Evolutionary conservation across 2,329 filamentous ascomycete genomes (phyloP).

Genomic region (Alternaria ethzedia): DNA sequence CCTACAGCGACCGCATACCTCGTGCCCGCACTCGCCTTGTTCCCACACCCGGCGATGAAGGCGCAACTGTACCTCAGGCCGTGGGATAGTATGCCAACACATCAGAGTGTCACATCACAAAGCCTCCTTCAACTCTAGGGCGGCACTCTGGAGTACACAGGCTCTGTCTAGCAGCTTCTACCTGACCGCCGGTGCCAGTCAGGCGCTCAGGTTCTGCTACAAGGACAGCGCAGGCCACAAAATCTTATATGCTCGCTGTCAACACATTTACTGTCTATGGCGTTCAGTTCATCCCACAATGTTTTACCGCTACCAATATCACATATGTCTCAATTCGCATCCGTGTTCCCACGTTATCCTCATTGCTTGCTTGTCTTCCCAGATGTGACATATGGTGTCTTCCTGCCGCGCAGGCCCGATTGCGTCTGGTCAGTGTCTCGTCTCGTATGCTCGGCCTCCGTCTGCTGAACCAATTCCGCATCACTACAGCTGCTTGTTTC

Average conservation of each 20-base stretch:
- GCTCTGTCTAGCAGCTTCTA: not conserved
- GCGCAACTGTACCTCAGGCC: not conserved
- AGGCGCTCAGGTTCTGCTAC: not conserved
- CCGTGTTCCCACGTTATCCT: not conserved
- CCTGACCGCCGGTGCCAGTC: too few relatives aligned
- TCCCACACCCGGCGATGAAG: not conserved
- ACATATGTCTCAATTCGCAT: not conserved
- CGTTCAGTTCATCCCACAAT: not conserved
- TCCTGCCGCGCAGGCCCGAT: not conserved
- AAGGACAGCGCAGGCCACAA: not conserved
- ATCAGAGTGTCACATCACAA: not conserved
- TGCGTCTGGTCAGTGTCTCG: not conserved
- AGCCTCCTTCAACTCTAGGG: rapidly evolving
- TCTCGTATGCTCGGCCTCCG: not conserved
- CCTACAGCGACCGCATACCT: not conserved
- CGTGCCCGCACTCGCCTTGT: not conserved
- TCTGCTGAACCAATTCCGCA: not conserved
- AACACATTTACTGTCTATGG: not conserved
- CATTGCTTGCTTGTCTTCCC: not conserved
- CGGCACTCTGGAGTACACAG: not conserved
- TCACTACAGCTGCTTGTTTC: not conserved
- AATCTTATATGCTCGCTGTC: not conserved
- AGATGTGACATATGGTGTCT: not conserved
- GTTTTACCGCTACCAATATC: not conserved
- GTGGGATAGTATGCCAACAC: not conserved